These are phyloP conservation scores for Gentiana macrophylla DNA, from an alignment of 257 asterid species.

Conservation along the genomic window DNA sequence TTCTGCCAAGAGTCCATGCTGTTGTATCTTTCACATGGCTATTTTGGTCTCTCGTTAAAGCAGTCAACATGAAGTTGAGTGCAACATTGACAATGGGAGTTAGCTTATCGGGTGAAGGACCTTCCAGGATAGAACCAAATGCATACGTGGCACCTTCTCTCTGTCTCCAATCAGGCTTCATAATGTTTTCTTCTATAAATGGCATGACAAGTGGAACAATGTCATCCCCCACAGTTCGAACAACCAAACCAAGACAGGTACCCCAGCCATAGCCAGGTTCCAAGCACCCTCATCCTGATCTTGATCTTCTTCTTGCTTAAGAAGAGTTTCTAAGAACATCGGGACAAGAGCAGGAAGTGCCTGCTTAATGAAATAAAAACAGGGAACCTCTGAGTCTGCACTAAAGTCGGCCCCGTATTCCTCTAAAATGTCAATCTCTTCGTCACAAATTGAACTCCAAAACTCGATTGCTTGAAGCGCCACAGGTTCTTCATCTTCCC, in stretches of 20 bases:
- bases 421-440: slow-evolving; percentile 69
- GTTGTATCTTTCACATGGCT: slow-evolving; percentile 72
- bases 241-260: slow-evolving; percentile 69
- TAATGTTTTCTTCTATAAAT: slow-evolving; percentile 57
- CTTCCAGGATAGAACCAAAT: slow-evolving; percentile 87
- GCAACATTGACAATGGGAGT: slow-evolving; percentile 76
- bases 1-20: slow-evolving; percentile 93
- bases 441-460: slow-evolving; percentile 89
- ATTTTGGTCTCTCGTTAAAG: slow-evolving; percentile 55
- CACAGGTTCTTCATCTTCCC: slow-evolving; percentile 64
- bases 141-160: slow-evolving; percentile 88
- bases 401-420: slow-evolving; percentile 53
- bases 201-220: slow-evolving; percentile 75
- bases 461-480: slow-evolving; percentile 80
- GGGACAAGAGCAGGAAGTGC: slow-evolving; percentile 70
- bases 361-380: slow-evolving; percentile 58
- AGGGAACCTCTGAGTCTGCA: slow-evolving; percentile 54
- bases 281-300: slow-evolving; percentile 56
- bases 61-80: slow-evolving; percentile 55
- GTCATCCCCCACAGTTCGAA: slow-evolving; percentile 73
- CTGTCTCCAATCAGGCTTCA: slow-evolving; percentile 66
- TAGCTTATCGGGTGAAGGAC: slow-evolving; percentile 67
- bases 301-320: slow-evolving; percentile 84
- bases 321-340: slow-evolving; percentile 70
- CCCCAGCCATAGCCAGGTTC: slow-evolving; percentile 96